Base-by-base conservation (phyloP, 139 green algal species). In the Haematococcus lacustris region DNA sequence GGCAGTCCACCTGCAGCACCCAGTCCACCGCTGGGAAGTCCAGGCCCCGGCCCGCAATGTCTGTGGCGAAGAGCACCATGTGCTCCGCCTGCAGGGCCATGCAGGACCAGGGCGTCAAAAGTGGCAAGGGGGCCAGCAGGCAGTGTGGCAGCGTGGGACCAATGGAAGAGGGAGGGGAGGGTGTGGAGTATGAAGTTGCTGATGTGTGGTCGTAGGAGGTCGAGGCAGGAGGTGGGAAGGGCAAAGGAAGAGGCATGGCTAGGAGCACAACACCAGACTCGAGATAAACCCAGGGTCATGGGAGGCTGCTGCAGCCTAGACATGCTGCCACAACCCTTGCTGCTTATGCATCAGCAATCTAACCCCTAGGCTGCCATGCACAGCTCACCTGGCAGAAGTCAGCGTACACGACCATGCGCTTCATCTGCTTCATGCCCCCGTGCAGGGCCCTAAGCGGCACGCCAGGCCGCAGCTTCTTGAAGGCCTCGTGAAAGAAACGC, bases 351-450 rank as follows among this genome's bases (percentile, higher is more conserved):
- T n/a, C n/a, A n/a, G n/a, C n/a, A n/a, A n/a, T n/a, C n/a, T n/a
- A n/a, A n/a, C n/a, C n/a, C n/a, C n/a, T n/a, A n/a, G n/a, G n/a
- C n/a, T n/a, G n/a, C n/a, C n/a, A n/a, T n/a, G n/a, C n/a, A n/a
- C 26, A 13, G 26, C 68, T 47, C 51, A 74, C 68, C 47, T 93
- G 65, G 60, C 84, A 92, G 67, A 96, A 97, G 72, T 92, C 86
- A 66, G 93, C 84, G 71, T 92, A 97, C 47, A 89, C 87, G 0
- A 64, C 85, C 76, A 97, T 87, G n/a, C 95, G 87, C 77, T 92
- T 93, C 71, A 87, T 83, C 80, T 98, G 95, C 82, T 97, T 97
- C 90, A 99, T 97, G 37, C 86, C 87, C 33, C 95, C 95, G 76
- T 99, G 93, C 66, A 99, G 86, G 40, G 79, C 85, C 65, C 88